Evolutionary conservation across 768 basidiomycete genomes (phyloP).

Genomic region (Lentinula raphanica): DNA sequence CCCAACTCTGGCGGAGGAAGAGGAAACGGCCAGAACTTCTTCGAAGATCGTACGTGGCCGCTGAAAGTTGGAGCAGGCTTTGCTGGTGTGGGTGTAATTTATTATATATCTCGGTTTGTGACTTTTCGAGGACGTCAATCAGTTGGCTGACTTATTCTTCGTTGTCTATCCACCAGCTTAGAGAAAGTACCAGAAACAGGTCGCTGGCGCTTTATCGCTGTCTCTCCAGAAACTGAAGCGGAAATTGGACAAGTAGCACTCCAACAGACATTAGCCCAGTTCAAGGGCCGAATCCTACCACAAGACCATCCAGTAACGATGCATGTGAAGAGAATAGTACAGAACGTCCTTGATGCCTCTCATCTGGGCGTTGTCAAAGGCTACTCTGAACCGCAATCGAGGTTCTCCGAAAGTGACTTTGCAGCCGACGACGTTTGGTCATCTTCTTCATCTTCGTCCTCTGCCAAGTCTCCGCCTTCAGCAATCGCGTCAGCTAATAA

Average conservation of each 20-base stretch:
- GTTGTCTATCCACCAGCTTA: slow-evolving; percentile 40
- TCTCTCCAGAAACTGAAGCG: slow-evolving; percentile 52
- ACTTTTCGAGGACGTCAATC: background rate
- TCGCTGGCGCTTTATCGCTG: slow-evolving; percentile 84
- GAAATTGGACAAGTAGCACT: slow-evolving; percentile 28
- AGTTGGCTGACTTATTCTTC: background rate
- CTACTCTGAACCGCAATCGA: background rate
- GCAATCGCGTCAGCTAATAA: slow-evolving; percentile 26
- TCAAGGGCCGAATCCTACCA: slow-evolving; percentile 53
- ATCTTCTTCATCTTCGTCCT: slow-evolving; percentile 3
- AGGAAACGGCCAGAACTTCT: background rate
- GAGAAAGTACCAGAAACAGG: slow-evolving; percentile 86
- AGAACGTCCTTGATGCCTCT: slow-evolving; percentile 62
- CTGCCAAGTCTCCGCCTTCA: slow-evolving; percentile 18
- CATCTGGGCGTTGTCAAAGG: slow-evolving; percentile 60
- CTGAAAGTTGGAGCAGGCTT: slow-evolving; percentile 2
- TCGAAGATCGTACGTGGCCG: background rate
- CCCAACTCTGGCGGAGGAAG: background rate
- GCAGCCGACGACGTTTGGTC: slow-evolving; percentile 13
- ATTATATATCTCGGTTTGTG: slow-evolving; percentile 6
- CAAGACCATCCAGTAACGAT: slow-evolving; percentile 57
- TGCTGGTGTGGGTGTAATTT: slow-evolving; percentile 4
- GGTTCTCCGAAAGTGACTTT: slow-evolving; percentile 5
- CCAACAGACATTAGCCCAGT: slow-evolving; percentile 47
- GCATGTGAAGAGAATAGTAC: slow-evolving; percentile 67